These are phyloP conservation scores for Microdochium bolleyi DNA, from an alignment of 2,329 filamentous ascomycete genomes.

Conservation along the genomic window DNA sequence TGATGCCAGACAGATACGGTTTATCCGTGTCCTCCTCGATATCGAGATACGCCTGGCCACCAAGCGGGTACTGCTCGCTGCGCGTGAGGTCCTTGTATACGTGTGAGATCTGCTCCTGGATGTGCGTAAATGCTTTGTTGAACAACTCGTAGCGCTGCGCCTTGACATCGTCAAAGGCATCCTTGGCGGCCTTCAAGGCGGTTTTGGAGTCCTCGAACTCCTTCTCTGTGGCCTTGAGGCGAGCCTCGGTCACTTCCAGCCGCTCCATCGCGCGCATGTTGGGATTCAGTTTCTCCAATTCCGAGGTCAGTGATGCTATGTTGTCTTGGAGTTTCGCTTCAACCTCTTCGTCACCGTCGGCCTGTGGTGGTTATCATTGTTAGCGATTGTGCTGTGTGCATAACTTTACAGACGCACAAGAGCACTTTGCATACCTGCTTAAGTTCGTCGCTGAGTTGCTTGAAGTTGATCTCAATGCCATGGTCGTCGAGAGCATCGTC, in stretches of 20 bases:
- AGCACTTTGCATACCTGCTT: conserved; percentile 52
- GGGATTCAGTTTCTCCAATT: conserved; percentile 90
- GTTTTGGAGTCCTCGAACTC: conserved; percentile 82
- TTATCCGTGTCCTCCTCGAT: conserved; percentile 92
- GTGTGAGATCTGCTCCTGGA: conserved; percentile 85
- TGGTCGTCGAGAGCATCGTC: conserved; percentile 73
- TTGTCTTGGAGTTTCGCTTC: conserved; percentile 73
- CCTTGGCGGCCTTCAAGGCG: conserved; percentile 64
- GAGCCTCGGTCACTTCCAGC: conserved; percentile 74
- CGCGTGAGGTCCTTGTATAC: conserved; percentile 95
- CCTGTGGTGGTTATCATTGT: conserved; percentile 35
- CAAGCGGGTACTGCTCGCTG: conserved; percentile 84
- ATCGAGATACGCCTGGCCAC: conserved; percentile 81
- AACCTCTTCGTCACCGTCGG: conserved; percentile 53
- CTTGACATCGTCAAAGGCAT: conserved; percentile 78
- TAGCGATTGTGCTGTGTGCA: not conserved
- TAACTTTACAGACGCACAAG: not conserved
- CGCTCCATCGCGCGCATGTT: conserved; percentile 96
- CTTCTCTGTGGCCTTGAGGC: conserved; percentile 75
- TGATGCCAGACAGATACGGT: conserved; percentile 90
- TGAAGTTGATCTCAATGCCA: conserved; percentile 85
- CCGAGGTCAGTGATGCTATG: conserved; percentile 63
- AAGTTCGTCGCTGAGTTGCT: conserved; percentile 71
- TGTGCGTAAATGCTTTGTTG: conserved; percentile 91
- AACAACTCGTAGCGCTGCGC: conserved; percentile 81